phyloP scores from a whole-genome alignment of 2,329 filamentous ascomycete species.

The Aureobasidium sp. region DNA sequence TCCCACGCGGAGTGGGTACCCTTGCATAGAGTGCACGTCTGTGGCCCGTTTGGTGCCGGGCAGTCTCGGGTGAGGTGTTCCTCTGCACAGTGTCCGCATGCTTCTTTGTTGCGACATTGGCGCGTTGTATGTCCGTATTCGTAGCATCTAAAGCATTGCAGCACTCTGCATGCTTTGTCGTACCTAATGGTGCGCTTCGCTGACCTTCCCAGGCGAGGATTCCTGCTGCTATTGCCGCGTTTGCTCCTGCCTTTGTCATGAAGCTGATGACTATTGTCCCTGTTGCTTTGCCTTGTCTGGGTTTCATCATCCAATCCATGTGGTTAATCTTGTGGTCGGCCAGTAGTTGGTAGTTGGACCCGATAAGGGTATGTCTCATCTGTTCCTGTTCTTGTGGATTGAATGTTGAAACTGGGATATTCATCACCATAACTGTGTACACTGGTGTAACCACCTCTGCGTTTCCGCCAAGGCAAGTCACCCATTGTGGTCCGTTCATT shows the following conservation, averaged over 20 bases:
- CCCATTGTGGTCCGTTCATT: neutral
- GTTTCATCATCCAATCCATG: too few relatives aligned
- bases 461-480: too few relatives aligned
- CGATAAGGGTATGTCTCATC: too few relatives aligned
- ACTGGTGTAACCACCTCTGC: too few relatives aligned
- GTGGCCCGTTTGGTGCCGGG: neutral
- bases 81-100: neutral
- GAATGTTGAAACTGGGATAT: neutral
- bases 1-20: neutral
- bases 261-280: neutral
- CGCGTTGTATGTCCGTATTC: neutral
- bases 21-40: neutral
- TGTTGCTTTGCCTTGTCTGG: neutral
- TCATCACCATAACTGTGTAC: neutral
- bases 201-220: neutral
- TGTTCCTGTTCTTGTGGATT: too few relatives aligned
- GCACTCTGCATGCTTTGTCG: neutral
- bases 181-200: neutral
- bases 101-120: neutral
- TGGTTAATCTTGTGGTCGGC: too few relatives aligned
- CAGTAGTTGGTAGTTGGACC: too few relatives aligned
- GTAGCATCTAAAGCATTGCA: conserved; percentile 1
- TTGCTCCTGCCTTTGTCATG: neutral
- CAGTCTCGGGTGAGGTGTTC: neutral
- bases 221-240: neutral